Evolutionary conservation across 1,284 basidiomycete genomes (phyloP), one percentile per base, ranked within the genome.

Genomic region (Moniliella sp.): DNA sequence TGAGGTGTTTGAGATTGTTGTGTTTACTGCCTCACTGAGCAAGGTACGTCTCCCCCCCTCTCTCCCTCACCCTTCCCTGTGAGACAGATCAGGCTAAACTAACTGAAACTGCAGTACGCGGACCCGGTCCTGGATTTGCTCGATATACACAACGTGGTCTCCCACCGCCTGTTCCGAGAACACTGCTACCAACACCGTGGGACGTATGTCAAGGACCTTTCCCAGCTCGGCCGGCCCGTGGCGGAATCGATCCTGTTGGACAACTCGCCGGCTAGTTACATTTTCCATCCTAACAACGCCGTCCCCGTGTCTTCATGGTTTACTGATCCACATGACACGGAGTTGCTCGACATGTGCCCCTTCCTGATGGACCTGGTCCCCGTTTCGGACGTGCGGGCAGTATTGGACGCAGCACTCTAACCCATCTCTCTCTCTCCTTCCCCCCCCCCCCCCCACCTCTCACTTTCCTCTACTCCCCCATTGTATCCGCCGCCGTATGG

Each of bases 171-270:
- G 33, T 99, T 99, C 74, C 70, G 88, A 37, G 88, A 99, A 65
- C 86, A 80, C 54, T 99, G 88, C 64, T 94, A 93, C 64, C 94
- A 94, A 61, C 91, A 97, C 65, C 78, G 79, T 63, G 91, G 91
- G 33, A 94, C 91, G 65, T 97, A 97, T 61, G 91, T 99, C 63
- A 99, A 97, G 71, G 91, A 99, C 63, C 69, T 99, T 18, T 93
- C 83, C 27, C 91, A 94, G 64, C 69, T 99, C 25, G 88, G 88
- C 21, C n/a, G n/a, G n/a, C n/a, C n/a, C n/a, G n/a, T n/a, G n/a
- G n/a, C n/a, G n/a, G n/a, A n/a, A n/a, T n/a, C n/a, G n/a, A n/a
- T 97, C 55, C 97, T 97, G 64, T 73, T 99, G 45, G 88, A 97
- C 67, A 99, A 97, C 64, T 93, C 84, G 25, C 88, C 88, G 8